These are phyloP conservation scores for Hyparrhenia diplandra DNA, from an alignment of 176 grass and related monocot genomes.

Conservation along the genomic window DNA sequence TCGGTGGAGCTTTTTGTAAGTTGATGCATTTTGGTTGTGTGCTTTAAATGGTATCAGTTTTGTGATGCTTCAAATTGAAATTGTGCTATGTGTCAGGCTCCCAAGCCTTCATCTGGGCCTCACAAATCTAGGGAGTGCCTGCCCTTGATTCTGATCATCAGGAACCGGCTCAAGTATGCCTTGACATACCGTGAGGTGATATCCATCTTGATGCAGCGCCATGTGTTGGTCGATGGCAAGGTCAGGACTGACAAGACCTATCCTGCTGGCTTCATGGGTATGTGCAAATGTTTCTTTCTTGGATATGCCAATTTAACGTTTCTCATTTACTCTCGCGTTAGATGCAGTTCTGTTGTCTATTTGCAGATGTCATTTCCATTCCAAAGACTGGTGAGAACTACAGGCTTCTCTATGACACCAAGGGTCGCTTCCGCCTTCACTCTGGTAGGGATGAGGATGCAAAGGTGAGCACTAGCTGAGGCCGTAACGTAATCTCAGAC, in stretches of 20 bases:
- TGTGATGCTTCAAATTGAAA: background rate
- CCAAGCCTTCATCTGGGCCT: background rate
- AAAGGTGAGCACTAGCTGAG: conserved; percentile 10
- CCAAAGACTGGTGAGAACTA: conserved; percentile 58
- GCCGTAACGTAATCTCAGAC: too few species aligned
- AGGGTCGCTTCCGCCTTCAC: conserved; percentile 51
- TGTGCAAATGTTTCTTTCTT: background rate
- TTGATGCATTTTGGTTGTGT: background rate
- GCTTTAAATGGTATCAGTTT: background rate
- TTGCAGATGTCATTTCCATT: conserved; percentile 54
- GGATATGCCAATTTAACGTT: too few species aligned
- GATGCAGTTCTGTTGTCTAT: too few species aligned
- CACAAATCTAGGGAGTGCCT: background rate
- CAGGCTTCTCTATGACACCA: conserved; percentile 57
- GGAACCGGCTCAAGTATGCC: background rate
- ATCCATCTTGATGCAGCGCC: background rate
- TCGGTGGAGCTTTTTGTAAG: background rate
- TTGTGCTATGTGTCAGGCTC: background rate
- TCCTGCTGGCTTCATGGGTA: background rate
- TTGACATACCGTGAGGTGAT: background rate
- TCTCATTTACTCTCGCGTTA: too few species aligned
- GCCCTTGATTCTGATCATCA: background rate
- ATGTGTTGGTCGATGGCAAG: background rate
- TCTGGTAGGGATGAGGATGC: conserved; percentile 48
- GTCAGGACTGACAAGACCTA: background rate